These are phyloP conservation scores for Pyrenophora seminiperda DNA, from an alignment of 2,329 filamentous ascomycete genomes.

Conservation along the genomic window DNA sequence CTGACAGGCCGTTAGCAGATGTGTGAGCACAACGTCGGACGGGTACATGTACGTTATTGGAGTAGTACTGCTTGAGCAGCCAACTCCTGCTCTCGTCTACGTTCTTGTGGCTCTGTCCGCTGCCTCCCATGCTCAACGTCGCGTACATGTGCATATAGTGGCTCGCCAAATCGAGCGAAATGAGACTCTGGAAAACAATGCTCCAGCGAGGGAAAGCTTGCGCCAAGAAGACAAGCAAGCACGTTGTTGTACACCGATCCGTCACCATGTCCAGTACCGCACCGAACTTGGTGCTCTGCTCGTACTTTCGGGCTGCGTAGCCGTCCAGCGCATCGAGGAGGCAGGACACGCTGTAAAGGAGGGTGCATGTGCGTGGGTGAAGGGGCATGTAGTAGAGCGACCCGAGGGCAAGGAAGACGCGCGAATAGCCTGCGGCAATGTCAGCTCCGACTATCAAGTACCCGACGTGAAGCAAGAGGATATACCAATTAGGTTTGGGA, in stretches of 20 bases:
- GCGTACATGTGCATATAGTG: constrained; percentile 99
- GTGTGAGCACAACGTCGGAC: not conserved
- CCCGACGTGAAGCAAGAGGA: not conserved
- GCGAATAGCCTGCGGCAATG: constrained; percentile 52
- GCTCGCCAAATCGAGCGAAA: constrained; percentile 89
- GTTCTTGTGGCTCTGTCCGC: constrained; percentile 85
- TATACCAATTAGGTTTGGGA: constrained; percentile 59
- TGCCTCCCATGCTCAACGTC: constrained; percentile 83
- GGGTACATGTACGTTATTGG: constrained; percentile 75
- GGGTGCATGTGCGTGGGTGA: constrained; percentile 91
- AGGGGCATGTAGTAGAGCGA: constrained; percentile 99
- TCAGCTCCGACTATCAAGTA: constrained; percentile 12
- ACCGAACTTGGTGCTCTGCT: constrained; percentile 94
- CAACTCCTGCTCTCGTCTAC: constrained; percentile 86
- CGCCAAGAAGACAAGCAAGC: constrained; percentile 90
- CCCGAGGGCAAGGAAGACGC: constrained; percentile 69
- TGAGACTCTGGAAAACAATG: constrained; percentile 91
- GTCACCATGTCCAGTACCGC: constrained; percentile 99
- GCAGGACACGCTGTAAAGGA: constrained; percentile 91
- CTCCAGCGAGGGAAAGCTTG: constrained; percentile 94
- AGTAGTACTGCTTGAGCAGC: constrained; percentile 94
- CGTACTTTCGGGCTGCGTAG: constrained; percentile 81
- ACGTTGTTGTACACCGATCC: constrained; percentile 94
- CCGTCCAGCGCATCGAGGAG: constrained; percentile 95
- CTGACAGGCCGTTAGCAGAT: constrained; percentile 54